These are phyloP conservation scores for Moricandia moricandioides DNA, from an alignment of 345 rosid species.

Conservation along the genomic window DNA sequence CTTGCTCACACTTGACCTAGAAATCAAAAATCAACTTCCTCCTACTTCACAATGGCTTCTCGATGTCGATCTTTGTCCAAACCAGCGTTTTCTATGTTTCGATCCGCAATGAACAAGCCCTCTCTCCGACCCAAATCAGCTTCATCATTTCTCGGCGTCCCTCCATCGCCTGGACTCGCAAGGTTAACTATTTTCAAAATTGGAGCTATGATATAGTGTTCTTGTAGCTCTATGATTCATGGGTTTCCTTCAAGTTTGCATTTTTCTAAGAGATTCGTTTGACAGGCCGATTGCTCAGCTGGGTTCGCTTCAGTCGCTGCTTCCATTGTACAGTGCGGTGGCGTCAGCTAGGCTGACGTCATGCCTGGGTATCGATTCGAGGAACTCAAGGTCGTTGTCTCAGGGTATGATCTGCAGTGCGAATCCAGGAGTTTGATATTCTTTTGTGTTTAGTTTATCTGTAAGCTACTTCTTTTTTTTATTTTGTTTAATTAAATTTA, in stretches of 20 bases:
- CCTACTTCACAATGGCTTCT: constrained; percentile 55
- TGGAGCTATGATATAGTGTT: background rate
- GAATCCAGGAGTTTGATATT: constrained; percentile 90
- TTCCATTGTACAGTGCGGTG: constrained; percentile 76
- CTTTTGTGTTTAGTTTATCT: constrained; percentile 53
- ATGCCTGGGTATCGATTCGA: constrained; percentile 79
- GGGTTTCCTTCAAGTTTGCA: constrained; percentile 4
- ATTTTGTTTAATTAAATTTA: background rate
- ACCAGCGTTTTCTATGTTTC: constrained; percentile 53
- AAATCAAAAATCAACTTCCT: constrained; percentile 6
- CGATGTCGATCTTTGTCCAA: constrained; percentile 67
- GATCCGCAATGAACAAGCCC: constrained; percentile 56
- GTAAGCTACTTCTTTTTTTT: constrained; percentile 53
- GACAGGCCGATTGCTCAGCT: constrained; percentile 61
- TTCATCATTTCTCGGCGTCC: constrained; percentile 42
- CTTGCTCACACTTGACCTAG: constrained; percentile 14
- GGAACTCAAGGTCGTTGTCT: constrained; percentile 77
- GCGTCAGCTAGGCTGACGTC: constrained; percentile 86
- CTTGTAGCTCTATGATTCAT: background rate
- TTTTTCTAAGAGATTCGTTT: background rate
- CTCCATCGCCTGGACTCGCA: constrained; percentile 46
- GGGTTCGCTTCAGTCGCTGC: constrained; percentile 76
- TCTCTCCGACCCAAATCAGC: constrained; percentile 41
- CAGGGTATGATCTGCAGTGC: constrained; percentile 99
- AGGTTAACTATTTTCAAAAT: constrained; percentile 36